Conservation (phyloP, 2,329 filamentous ascomycete genomes). For the Blastomyces parvus region DNA sequence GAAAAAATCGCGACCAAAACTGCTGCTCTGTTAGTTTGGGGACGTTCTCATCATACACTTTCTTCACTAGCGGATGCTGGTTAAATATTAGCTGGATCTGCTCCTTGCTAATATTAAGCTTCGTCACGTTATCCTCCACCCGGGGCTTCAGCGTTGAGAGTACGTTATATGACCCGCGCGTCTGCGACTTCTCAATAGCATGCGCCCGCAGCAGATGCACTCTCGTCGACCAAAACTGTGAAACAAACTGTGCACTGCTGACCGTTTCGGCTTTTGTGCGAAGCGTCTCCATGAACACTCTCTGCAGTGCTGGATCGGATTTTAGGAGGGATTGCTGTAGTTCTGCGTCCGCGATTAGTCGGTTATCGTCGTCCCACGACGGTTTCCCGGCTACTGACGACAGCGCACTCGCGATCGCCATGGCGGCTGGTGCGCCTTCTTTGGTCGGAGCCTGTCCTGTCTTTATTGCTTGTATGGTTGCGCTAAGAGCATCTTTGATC, state of each 20-base stretch:
- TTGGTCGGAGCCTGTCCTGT: conserved; percentile 28
- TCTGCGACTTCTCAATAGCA: conserved; percentile 79
- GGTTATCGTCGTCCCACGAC: conserved; percentile 70
- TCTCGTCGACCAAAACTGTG: conserved; percentile 90
- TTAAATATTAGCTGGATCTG: conserved; percentile 88
- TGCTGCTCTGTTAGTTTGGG: conserved; percentile 67
- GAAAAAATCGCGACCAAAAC: conserved; percentile 93
- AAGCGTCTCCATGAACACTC: conserved; percentile 79
- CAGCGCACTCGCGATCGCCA: conserved; percentile 67
- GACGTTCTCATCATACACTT: conserved; percentile 87
- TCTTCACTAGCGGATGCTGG: conserved; percentile 83
- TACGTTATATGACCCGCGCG: conserved; percentile 85
- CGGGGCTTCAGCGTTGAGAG: conserved; percentile 79
- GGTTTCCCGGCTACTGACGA: conserved; percentile 41
- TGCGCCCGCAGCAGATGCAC: conserved; percentile 78
- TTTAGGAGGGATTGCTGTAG: conserved; percentile 84
- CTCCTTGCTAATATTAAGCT: conserved; percentile 77
- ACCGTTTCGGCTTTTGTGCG: conserved; percentile 77
- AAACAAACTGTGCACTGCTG: conserved; percentile 68
- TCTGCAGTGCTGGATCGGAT: conserved; percentile 62
- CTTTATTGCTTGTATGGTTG: conserved; percentile 63
- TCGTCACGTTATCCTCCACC: conserved; percentile 62
- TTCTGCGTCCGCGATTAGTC: conserved; percentile 66
- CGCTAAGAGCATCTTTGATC: conserved; percentile 72
- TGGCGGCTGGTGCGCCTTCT: conserved; percentile 53